Percentiles rank a stretch among this genome's conserved stretches.
phyloP scores from a whole-genome alignment of 129 eudicot genomes.

The Rutidosis leptorrhynchoides region DNA sequence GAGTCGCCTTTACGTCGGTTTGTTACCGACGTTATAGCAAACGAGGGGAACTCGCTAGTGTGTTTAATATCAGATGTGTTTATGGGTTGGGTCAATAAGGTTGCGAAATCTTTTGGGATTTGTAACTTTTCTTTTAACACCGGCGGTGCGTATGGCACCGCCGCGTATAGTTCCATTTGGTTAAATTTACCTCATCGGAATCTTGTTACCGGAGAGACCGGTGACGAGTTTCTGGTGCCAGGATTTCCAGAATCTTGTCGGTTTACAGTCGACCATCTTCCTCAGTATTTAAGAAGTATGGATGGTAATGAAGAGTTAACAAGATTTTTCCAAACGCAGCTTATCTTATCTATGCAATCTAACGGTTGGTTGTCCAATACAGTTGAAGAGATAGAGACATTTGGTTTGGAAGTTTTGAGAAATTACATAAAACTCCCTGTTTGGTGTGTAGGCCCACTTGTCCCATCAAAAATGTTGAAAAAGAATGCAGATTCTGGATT shows the following conservation, averaged over 20 bases:
- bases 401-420: slow-evolving; percentile 43
- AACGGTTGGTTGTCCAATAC: slow-evolving; percentile 62
- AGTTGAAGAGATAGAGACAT: slow-evolving; percentile 58
- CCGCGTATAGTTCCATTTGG: slow-evolving; percentile 56
- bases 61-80: slow-evolving; percentile 67
- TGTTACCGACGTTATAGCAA: slow-evolving; percentile 17
- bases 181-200: slow-evolving; percentile 48
- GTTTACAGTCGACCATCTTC: slow-evolving; percentile 38
- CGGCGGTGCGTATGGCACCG: slow-evolving; percentile 78
- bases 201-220: background rate
- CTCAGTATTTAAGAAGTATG: slow-evolving; percentile 36
- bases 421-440: slow-evolving; percentile 47
- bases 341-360: slow-evolving; percentile 34
- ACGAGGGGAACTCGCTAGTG: slow-evolving; percentile 33
- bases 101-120: slow-evolving; percentile 36
- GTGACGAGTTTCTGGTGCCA: slow-evolving; percentile 40
- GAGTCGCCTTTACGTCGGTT: slow-evolving; percentile 33
- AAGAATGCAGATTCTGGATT: slow-evolving; percentile 11
- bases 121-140: slow-evolving; percentile 50
- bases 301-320: slow-evolving; percentile 66
- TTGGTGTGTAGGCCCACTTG: slow-evolving; percentile 73
- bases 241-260: slow-evolving; percentile 59
- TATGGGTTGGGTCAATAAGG: slow-evolving; percentile 64
- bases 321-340: slow-evolving; percentile 43
- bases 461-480: slow-evolving; percentile 49